Conservation (phyloP, 2,329 filamentous ascomycete genomes). For the Scedosporium dehoogii region DNA sequence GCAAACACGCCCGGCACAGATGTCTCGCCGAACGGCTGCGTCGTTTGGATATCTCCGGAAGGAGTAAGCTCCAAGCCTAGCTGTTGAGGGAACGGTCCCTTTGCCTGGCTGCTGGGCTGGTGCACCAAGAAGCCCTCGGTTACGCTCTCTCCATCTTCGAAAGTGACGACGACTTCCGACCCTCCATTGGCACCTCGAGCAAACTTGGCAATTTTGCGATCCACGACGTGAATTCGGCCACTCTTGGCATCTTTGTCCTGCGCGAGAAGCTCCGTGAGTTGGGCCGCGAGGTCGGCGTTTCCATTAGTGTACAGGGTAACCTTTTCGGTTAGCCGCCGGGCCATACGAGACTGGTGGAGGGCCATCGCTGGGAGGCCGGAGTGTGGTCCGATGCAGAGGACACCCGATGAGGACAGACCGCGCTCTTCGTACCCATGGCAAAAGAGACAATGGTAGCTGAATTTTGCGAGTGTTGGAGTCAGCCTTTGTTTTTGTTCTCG, state of each 20-base stretch:
- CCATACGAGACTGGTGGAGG: slow-evolving; percentile 31
- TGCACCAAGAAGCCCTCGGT: slow-evolving; percentile 28
- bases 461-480: neutral
- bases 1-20: slow-evolving; percentile 42
- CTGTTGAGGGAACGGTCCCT: slow-evolving; percentile 30
- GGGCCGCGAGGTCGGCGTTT: slow-evolving; percentile 19
- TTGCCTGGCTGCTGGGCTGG: slow-evolving; percentile 23
- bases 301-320: slow-evolving; percentile 44
- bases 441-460: slow-evolving; percentile 47
- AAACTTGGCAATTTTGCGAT: slow-evolving; percentile 20
- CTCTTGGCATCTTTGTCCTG: slow-evolving; percentile 14
- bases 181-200: slow-evolving; percentile 16
- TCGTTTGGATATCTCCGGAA: slow-evolving; percentile 31
- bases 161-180: slow-evolving; percentile 23
- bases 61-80: slow-evolving; percentile 31
- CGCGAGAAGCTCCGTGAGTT: slow-evolving; percentile 18
- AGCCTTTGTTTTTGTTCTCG: too few species aligned
- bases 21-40: slow-evolving; percentile 36
- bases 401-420: slow-evolving; percentile 31
- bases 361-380: slow-evolving; percentile 17
- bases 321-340: slow-evolving; percentile 27
- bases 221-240: slow-evolving; percentile 24
- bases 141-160: slow-evolving; percentile 26
- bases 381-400: slow-evolving; percentile 31
- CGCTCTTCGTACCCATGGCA: slow-evolving; percentile 51